These are phyloP conservation scores for Austroboletus novae-zelandiae DNA, from an alignment of 1,284 basidiomycete genomes.

Conservation along the genomic window DNA sequence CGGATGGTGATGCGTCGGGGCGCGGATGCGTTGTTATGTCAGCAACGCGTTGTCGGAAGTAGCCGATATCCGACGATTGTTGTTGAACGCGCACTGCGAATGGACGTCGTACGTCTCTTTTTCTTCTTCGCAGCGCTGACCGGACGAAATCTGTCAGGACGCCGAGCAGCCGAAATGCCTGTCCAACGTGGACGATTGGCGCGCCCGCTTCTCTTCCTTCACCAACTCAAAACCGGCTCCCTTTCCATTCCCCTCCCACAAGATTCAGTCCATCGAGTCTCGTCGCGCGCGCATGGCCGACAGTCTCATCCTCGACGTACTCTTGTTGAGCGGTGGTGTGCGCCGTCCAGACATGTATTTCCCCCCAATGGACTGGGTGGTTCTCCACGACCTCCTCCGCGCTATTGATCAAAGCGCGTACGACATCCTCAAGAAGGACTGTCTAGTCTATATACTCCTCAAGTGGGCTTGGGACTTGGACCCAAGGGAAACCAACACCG, in stretches of 20 bases:
- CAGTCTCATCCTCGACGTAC: conserved; percentile 68
- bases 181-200: conserved; percentile 24
- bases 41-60: conserved; percentile 13
- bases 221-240: conserved; percentile 10
- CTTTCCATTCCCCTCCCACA: conserved; percentile 24
- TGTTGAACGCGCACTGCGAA: conserved; percentile 11
- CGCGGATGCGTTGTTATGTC: conserved; percentile 5
- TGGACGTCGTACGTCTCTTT: conserved; percentile 34
- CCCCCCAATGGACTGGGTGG: conserved; percentile 57
- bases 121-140: conserved; percentile 7
- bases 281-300: conserved; percentile 62
- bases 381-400: conserved; percentile 54
- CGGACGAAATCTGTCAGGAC: conserved; percentile 11
- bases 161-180: neutral
- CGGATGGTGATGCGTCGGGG: neutral
- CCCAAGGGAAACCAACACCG: conserved; percentile 44
- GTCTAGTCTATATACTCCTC: conserved; percentile 71
- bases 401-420: conserved; percentile 61
- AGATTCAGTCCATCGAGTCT: conserved; percentile 47
- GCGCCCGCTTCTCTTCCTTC: conserved; percentile 18
- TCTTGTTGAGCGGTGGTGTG: conserved; percentile 65
- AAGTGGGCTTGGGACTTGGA: conserved; percentile 74
- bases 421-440: conserved; percentile 74
- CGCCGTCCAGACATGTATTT: conserved; percentile 55
- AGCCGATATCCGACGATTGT: neutral